Percentiles rank a stretch among this genome's conserved stretches.
Evolutionary conservation across 2,329 filamentous ascomycete species (phyloP).

Genomic region (Colletotrichum brevisporum): DNA sequence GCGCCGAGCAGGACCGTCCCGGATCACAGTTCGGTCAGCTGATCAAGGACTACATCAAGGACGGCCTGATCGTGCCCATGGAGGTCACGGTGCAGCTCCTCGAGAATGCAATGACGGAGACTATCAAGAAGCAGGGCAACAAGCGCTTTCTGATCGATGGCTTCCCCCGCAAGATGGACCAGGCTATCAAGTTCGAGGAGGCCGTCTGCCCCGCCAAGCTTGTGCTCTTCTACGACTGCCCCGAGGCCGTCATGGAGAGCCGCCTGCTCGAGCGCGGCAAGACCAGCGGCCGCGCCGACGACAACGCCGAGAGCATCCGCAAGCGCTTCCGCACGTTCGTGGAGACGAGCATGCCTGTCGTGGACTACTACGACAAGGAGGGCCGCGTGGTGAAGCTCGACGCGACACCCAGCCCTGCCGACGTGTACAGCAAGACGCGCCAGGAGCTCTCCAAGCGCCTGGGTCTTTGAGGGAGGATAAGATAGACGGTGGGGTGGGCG

Average conservation of each 20-base stretch:
- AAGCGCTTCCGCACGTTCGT: slow-evolving; percentile 96
- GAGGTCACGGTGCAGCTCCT: slow-evolving; percentile 95
- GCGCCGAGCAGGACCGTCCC: slow-evolving; percentile 90
- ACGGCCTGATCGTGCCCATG: slow-evolving; percentile 98
- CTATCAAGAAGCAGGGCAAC: slow-evolving; percentile 65
- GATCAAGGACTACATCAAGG: slow-evolving; percentile 93
- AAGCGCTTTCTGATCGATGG: slow-evolving; percentile 85
- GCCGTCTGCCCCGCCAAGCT: slow-evolving; percentile 86
- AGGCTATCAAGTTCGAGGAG: slow-evolving; percentile 94
- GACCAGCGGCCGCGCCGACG: slow-evolving; percentile 91
- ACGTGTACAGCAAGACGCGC: slow-evolving; percentile 69
- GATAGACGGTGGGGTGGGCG: not conserved
- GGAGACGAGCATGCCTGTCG: slow-evolving; percentile 98
- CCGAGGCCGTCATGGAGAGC: slow-evolving; percentile 88
- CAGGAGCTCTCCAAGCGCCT: slow-evolving; percentile 64
- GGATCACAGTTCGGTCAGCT: slow-evolving; percentile 92
- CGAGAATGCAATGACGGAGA: slow-evolving; percentile 90
- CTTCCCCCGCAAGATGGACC: slow-evolving; percentile 97
- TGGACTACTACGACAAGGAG: slow-evolving; percentile 84
- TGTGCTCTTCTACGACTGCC: slow-evolving; percentile 95
- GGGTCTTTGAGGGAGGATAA: slow-evolving; percentile 47
- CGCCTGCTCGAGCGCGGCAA: slow-evolving; percentile 90
- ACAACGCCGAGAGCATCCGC: slow-evolving; percentile 95
- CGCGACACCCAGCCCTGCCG: slow-evolving; percentile 77
- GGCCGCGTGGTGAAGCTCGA: slow-evolving; percentile 85